Evolutionary conservation across 1,139 yeast species (phyloP).

Genomic region (Eremothecium cymbalariae): DNA sequence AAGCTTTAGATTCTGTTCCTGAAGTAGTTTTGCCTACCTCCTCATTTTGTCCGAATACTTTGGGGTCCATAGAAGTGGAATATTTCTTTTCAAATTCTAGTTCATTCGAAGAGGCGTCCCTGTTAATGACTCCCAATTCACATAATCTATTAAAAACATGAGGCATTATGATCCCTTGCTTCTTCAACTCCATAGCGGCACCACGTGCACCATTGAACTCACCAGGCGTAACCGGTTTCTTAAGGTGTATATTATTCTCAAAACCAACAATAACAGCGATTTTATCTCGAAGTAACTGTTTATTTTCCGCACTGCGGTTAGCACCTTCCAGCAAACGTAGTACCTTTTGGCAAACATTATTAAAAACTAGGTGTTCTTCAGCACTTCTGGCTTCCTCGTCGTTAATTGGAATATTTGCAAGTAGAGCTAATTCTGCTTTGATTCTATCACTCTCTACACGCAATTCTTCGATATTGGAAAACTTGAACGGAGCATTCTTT

Average conservation of each 20-base stretch:
- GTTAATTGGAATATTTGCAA: not conserved
- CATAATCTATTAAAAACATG: constrained; percentile 6
- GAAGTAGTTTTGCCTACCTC: too few species aligned
- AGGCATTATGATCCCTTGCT: constrained; percentile 9
- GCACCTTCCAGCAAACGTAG: constrained; percentile 4
- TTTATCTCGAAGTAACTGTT: not conserved
- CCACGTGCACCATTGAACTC: not conserved
- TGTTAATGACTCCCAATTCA: not conserved
- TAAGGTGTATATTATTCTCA: constrained; percentile 1
- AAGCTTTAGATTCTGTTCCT: too few species aligned
- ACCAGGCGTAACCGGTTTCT: not conserved
- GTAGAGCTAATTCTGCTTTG: not conserved
- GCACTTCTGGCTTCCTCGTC: not conserved
- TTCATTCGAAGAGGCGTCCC: too few species aligned
- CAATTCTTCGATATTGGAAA: not conserved
- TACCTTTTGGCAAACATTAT: constrained; percentile 3
- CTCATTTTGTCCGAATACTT: constrained; percentile 3
- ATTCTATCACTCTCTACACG: not conserved
- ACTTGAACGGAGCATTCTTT: not conserved
- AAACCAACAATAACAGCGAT: not conserved
- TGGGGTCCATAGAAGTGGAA: too few species aligned
- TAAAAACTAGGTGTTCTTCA: constrained; percentile 2
- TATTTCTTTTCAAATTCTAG: too few species aligned
- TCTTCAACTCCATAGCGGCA: constrained; percentile 5
- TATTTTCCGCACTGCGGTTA: constrained; percentile 5